A percentile compares a stretch with the other conserved stretches of the same genome.
Conservation (phyloP, 768 basidiomycete genomes). For the Leccinum incarnatum region DNA sequence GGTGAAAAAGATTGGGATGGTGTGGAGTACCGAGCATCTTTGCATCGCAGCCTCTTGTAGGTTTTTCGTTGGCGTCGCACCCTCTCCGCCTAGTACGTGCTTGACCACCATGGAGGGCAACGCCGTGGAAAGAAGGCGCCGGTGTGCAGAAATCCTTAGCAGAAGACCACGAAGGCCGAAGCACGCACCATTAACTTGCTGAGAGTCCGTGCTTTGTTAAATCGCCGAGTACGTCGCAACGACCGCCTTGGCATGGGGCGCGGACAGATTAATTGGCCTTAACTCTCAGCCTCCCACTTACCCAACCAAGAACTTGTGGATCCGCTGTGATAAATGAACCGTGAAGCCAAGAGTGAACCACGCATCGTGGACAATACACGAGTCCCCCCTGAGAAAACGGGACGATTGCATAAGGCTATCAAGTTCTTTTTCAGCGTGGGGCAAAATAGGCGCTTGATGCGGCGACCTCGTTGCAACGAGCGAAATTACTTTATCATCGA, state of each 20-base stretch:
- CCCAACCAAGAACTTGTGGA: neutral
- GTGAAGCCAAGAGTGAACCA: neutral
- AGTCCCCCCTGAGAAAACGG: neutral
- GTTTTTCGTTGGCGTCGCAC: neutral
- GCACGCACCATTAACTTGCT: neutral
- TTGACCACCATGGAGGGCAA: neutral
- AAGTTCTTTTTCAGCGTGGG: neutral
- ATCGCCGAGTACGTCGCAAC: neutral
- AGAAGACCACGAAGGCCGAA: neutral
- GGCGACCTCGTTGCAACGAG: neutral
- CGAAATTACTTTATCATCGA: neutral
- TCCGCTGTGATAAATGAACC: neutral
- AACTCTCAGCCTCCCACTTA: neutral
- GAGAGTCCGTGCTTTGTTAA: neutral
- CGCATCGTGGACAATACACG: neutral
- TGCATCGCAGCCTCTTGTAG: slow-evolving; percentile 1
- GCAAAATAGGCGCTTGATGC: neutral
- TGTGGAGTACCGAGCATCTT: neutral
- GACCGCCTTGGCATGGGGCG: neutral
- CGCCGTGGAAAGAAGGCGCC: neutral
- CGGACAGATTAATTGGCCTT: neutral
- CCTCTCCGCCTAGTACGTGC: neutral
- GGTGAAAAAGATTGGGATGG: neutral
- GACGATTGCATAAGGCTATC: neutral
- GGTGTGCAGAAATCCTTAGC: neutral